These are phyloP conservation scores for Beta corolliflora DNA, from an alignment of 179 eudicot species.

Conservation along the genomic window DNA sequence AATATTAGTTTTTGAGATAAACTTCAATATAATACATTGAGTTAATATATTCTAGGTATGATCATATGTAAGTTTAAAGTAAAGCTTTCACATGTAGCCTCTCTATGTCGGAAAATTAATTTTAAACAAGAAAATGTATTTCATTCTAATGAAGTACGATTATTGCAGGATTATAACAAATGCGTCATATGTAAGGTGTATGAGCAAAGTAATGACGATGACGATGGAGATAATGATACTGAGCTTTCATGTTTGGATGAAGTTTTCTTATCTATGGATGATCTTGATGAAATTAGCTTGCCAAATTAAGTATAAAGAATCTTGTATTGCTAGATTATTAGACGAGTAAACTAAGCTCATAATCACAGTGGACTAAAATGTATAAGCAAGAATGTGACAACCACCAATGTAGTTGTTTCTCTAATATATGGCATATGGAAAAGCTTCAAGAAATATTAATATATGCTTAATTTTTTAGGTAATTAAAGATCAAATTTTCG, in stretches of 20 bases:
- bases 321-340: slow-evolving; percentile 7
- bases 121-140: no score
- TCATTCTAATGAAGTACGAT: neutral
- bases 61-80: neutral
- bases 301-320: slow-evolving; percentile 42
- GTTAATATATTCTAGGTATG: neutral
- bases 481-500: no score
- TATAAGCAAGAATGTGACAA: slow-evolving; percentile 3
- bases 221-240: slow-evolving; percentile 46
- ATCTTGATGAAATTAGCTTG: slow-evolving; percentile 76
- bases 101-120: neutral
- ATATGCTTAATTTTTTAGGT: neutral
- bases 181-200: slow-evolving; percentile 49
- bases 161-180: slow-evolving; percentile 37
- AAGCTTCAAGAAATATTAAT: slow-evolving; percentile 9
- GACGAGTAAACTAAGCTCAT: slow-evolving; percentile 3
- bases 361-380: slow-evolving; percentile 2
- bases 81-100: neutral
- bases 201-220: slow-evolving; percentile 52
- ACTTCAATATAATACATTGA: neutral
- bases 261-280: slow-evolving; percentile 88
- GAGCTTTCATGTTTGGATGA: slow-evolving; percentile 92
- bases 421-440: slow-evolving; percentile 15
- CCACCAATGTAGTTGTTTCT: slow-evolving; percentile 12
- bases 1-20: neutral